Conservation (phyloP, 805 yeast genomes). For the Candida golubevii region DNA sequence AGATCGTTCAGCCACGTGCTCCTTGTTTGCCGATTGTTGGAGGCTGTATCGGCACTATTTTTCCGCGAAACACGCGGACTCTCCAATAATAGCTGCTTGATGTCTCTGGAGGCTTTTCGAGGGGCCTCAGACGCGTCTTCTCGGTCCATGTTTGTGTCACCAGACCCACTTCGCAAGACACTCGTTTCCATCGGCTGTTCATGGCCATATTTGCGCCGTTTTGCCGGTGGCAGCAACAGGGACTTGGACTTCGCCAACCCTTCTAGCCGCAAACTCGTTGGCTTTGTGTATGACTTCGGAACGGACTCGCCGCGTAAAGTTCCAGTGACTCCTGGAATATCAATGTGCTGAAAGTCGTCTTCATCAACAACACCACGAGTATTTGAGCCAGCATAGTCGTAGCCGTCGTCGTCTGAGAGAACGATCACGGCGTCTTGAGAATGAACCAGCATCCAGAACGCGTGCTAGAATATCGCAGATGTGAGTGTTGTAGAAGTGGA, state of each 20-base stretch:
- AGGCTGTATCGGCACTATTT: neutral
- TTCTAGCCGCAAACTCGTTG: neutral
- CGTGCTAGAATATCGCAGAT: no score
- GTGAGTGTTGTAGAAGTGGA: no score
- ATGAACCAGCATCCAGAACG: constrained; percentile 1
- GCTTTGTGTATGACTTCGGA: neutral
- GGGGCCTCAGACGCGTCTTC: neutral
- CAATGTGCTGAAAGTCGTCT: neutral
- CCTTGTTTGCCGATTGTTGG: neutral
- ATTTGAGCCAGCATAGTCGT: neutral
- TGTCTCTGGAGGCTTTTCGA: no score
- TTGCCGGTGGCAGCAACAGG: neutral
- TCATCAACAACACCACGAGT: neutral
- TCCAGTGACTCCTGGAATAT: no score
- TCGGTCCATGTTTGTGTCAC: neutral
- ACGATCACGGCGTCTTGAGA: constrained; percentile 4
- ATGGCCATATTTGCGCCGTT: neutral
- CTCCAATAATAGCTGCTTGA: no score
- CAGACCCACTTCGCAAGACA: neutral
- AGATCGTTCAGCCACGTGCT: neutral
- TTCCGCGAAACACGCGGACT: neutral
- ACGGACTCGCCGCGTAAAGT: no score
- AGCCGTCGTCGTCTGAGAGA: constrained; percentile 11
- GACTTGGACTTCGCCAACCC: neutral
- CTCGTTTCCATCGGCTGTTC: neutral